Evolutionary conservation across 192 early-diverging fungal species (phyloP), one percentile per base, ranked within the genome.

Genomic region (Umbelopsis sp.): DNA sequence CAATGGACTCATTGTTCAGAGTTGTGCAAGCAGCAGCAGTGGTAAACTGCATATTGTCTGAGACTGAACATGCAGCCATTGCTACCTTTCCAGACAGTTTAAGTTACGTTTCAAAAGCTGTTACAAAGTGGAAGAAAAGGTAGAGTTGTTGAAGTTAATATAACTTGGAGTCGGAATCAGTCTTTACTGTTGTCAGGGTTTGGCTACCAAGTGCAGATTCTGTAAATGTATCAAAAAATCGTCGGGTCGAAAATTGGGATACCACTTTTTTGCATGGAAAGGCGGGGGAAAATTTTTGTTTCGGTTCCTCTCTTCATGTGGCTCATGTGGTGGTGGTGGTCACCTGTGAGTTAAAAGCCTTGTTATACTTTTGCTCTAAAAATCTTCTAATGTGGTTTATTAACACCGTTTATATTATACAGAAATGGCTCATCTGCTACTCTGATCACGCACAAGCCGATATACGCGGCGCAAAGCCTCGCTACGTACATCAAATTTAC

Each of bases 401-500:
- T 53, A 23, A 27, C n/a, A 35, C 30, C 27, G 27, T 61, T 15
- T 37, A 61, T 30, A 61, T 35, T 35, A 61, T 18, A 30, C 16
- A 53, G 16, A 61, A 35, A 16, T 35, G 18, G 33, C 33, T 61
- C 18, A 35, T 33, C 18, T 61, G 33, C 18, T 25, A 25, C 27
- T 35, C 6, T 61, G 55, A 16, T 30, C 55, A 33, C 55, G 55
- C 0, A 61, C 55, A 13, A 61, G 55, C 16, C 55, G 55, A 30
- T 61, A 61, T 27, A 61, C 55, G 27, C 27, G 25, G 0, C 27
- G 55, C 0, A 61, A 30, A 18, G 55, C 55, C 27, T 61, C 55
- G 18, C 55, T 61, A 16, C 55, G 55, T 1, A 77, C 37, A 7
- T 46, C 70, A 72, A 72, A 77, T 15, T 66, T 66, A 61, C 61